Evolutionary conservation across 176 grass and related monocot species (phyloP).

Genomic region (Bolboschoenus planiculmis): DNA sequence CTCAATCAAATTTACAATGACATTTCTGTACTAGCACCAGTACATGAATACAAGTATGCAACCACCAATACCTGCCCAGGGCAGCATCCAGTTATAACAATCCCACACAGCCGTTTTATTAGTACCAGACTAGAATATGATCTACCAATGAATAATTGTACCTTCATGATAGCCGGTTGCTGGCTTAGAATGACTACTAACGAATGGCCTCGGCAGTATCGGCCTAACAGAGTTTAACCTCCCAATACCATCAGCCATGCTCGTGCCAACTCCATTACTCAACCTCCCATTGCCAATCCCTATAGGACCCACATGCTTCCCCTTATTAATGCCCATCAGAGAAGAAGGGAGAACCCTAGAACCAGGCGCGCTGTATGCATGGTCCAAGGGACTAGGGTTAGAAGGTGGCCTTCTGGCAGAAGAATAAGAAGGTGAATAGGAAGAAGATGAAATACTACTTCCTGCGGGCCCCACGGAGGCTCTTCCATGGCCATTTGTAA

Average conservation of each 20-base stretch:
- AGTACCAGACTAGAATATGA: neutral
- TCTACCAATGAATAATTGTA: neutral
- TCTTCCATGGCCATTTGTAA: slow-evolving; percentile 36
- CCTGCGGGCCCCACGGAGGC: slow-evolving; percentile 1
- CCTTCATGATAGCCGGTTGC: slow-evolving; percentile 4
- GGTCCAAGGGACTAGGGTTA: slow-evolving; percentile 19
- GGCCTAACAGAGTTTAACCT: neutral
- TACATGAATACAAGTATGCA: neutral
- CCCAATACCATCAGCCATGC: neutral
- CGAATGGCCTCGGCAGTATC: slow-evolving; percentile 6
- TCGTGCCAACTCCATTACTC: slow-evolving; percentile 14
- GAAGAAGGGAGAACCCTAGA: slow-evolving; percentile 12
- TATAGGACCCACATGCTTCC: neutral
- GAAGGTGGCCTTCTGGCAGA: slow-evolving; percentile 26
- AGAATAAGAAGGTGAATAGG: slow-evolving; percentile 20
- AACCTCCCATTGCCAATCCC: neutral
- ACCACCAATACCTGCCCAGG: neutral
- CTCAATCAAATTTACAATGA: too few relatives aligned
- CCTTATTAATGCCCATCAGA: slow-evolving; percentile 17
- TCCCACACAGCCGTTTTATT: neutral
- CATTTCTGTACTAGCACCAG: neutral
- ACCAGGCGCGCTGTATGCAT: neutral
- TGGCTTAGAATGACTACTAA: slow-evolving; percentile 13
- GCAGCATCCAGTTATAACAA: neutral
- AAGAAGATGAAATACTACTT: slow-evolving; percentile 22